A percentile compares a stretch with the other conserved stretches of the same genome.
phyloP scores from a whole-genome alignment of 2,329 filamentous ascomycete genomes.

The Fusarium sp. region DNA sequence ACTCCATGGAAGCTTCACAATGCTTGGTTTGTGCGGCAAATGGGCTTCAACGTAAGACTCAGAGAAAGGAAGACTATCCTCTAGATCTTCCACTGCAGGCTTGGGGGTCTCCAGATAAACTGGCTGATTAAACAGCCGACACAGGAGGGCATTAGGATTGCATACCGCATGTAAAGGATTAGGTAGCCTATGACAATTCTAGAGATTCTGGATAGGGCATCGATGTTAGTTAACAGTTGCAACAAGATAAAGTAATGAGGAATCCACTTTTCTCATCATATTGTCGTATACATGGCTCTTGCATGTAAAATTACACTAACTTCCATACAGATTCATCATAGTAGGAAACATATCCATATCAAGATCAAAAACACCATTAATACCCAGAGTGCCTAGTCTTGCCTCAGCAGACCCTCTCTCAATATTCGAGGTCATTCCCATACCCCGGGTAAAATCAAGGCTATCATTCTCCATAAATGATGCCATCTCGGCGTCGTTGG shows the following conservation, averaged over 20 bases:
- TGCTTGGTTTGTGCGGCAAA: slow-evolving; percentile 70
- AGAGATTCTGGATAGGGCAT: too few species aligned
- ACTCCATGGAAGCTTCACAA: slow-evolving; percentile 68
- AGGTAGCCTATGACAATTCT: too few species aligned
- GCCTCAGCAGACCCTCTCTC: not conserved
- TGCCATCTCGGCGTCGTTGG: not conserved
- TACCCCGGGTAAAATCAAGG: not conserved
- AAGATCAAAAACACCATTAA: slow-evolving; percentile 15
- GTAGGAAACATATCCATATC: slow-evolving; percentile 20
- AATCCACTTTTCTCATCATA: too few species aligned
- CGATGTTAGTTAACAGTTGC: too few species aligned
- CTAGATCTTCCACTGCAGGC: not conserved
- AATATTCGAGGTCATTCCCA: not conserved
- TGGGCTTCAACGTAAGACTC: slow-evolving; percentile 57
- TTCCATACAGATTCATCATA: slow-evolving; percentile 13
- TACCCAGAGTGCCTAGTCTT: slow-evolving; percentile 8
- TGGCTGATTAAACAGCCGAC: too few species aligned
- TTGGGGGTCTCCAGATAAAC: too few species aligned
- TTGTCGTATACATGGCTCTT: too few species aligned
- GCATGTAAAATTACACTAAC: not conserved
- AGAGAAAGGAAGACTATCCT: slow-evolving; percentile 6
- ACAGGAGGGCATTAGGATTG: too few species aligned
- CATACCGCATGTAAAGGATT: too few species aligned
- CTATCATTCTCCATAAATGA: not conserved
- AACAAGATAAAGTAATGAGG: too few species aligned